Conservation (phyloP, 2,329 filamentous ascomycete species). For the Trichoderma asperellum region DNA sequence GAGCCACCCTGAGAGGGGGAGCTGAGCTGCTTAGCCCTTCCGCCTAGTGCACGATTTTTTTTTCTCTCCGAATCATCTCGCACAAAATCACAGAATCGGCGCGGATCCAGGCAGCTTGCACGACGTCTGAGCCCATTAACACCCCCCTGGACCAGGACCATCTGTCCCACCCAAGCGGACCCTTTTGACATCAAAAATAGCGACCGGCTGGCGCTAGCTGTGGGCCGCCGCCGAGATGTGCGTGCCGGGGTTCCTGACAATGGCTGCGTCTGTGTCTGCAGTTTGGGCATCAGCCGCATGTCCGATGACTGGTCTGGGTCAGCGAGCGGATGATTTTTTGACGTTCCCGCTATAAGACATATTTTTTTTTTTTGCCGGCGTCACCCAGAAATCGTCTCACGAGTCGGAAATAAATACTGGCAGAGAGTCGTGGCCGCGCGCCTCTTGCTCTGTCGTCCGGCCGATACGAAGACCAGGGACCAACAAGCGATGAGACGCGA, state of each 20-base stretch:
- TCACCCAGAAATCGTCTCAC: background rate
- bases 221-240: slow-evolving; percentile 23
- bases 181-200: slow-evolving; percentile 29
- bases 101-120: background rate
- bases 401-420: background rate
- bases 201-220: slow-evolving; percentile 23
- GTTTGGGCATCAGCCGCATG: slow-evolving; percentile 15
- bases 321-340: background rate
- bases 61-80: slow-evolving; percentile 23
- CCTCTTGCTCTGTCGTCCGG: background rate
- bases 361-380: background rate
- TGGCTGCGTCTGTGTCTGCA: background rate
- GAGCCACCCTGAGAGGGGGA: background rate
- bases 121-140: slow-evolving; percentile 8
- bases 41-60: slow-evolving; percentile 14
- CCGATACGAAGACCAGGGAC: slow-evolving; percentile 26
- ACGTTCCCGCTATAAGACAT: background rate
- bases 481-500: slow-evolving; percentile 19
- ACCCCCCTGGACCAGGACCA: slow-evolving; percentile 23
- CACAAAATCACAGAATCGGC: background rate
- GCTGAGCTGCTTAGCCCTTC: slow-evolving; percentile 17
- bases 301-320: slow-evolving; percentile 10
- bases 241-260: slow-evolving; percentile 27
- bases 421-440: background rate
- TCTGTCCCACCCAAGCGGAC: slow-evolving; percentile 27